Base-by-base conservation (phyloP, 108 stramenopile genomes). In the Fistulifera pelliculosa region DNA sequence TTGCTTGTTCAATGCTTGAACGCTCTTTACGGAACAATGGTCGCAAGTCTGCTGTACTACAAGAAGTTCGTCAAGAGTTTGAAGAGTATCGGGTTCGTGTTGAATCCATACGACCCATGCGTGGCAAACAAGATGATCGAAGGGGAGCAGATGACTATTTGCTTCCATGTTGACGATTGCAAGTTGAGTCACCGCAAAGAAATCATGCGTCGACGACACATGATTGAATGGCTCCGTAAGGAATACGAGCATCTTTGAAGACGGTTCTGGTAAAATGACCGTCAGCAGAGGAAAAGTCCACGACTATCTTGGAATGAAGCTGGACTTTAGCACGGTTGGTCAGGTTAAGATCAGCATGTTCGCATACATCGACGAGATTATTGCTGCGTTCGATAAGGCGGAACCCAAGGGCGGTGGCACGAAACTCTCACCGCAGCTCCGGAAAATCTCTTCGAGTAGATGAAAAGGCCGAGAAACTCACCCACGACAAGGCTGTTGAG, bases 61-160 rank as follows among this genome's bases (percentile, higher is more conserved):
- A 0, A 59, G 5, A 50, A 65, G 1, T 41, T 65, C 0, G 47
- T 47, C 0, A 19, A 1, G 12, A 14, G 41, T 1, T 28, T 69
- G 0, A 19, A 27, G 25, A 43, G 61, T 5, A 19, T 25, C 14
- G 74, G 74, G 23, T 75, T 70, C 43, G 47, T 27, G 4, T 45
- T 66, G 11, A 75, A 75, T 39, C 69, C 69, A 44, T 75, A 75
- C 52, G 74, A 75, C 26, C 15, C 21, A 8, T 75, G 74, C 48
- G 69, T 70, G 2, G 68, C 62, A 19, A 74, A 68, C 47, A 74
- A 69, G 47, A 51, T 45, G 4, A 49, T 73, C 15, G 62, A 68
- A 51, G 69, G 62, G 1, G 54, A 60, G 23, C 68, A 69, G 44
- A 61, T 44, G 28, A 69, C 68, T 16, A 58, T 74, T 4, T 15